Evolutionary conservation across 164 flowering plant species (phyloP), one percentile per base, ranked within the genome.

Genomic region (Taxillus chinensis): DNA sequence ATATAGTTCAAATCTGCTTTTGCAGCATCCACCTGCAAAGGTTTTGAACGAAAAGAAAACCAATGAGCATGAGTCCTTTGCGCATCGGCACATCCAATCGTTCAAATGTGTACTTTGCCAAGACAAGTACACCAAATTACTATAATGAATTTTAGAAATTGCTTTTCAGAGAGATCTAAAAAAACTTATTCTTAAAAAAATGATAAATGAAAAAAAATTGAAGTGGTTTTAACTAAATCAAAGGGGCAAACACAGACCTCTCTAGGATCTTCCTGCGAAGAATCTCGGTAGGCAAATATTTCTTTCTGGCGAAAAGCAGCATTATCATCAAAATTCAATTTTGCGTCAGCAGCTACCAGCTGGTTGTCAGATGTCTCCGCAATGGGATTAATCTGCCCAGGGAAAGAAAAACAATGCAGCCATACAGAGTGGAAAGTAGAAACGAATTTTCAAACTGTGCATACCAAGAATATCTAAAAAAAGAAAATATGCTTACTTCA

Each of bases 291-390:
- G 66, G 90, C 75, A 80, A 91, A 95, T 57, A 95, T 86, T 64
- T 83, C 92, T 72, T 91, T 86, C 74, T 80, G 97, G 58, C 96
- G 95, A 66, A 70, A 95, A 48, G 90, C 88, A 71, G 96, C 99
- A 86, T 95, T 95, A 68, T 95, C 99, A 74, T 95, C 99, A 75
- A 95, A 95, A 65, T 95, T 95, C 79, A 95, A 76, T 77, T 95
- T 91, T 62, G 96, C 97, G 80, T 95, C 99, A 75, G 99, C 99
- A 64, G 99, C 99, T 52, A 95, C 91, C 77, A 91, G 70, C 74
- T 82, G 77, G 40, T 83, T 89, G 71, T 82, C 89, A 65, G 97
- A 74, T 67, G 97, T 91, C 79, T 95, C 97, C 37, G 97, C 99
- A 58, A 91, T 69, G 49, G 99, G 99, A 72, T 93, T 93, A 62